Base-by-base conservation (phyloP, 192 early-diverging fungal genomes). In the Podila clonocystis region DNA sequence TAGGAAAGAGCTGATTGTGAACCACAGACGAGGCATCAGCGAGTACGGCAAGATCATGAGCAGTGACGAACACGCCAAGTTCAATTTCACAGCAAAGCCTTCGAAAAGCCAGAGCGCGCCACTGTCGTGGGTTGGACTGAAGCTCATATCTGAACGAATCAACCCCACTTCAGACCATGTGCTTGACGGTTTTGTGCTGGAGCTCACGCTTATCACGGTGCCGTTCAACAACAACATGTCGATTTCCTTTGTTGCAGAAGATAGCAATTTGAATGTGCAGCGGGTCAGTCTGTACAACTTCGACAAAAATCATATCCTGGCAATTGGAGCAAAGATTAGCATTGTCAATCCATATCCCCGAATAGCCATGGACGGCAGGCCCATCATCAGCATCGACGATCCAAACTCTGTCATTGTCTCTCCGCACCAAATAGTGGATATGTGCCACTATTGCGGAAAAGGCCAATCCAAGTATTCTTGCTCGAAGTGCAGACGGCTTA, bases 351-450 rank as follows among this genome's bases (percentile, higher is more conserved):
- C 69, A 57, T 70, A 70, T 48, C 62, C 65, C 49, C 58, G 70
- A 72, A 72, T 63, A 64, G 70, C 70, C 70, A 72, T 65, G 70
- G 70, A 72, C 70, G 70, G 70, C 62, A 72, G 34, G 36, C 70
- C 70, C 70, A 2, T 72, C 62, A 72, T 72, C 70, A 72, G 70
- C 59, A 48, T 72, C 63, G 70, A 72, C 36, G 70, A 72, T 72
- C 70, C 70, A 72, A 72, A 72, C 70, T 72, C 70, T 72, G 41
- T 72, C 70, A 72, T 72, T 19, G 55, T 72, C 62, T 72, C 70
- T 72, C 70, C 62, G 70, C 62, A 58, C 12, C 70, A 72, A 72
- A 72, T 72, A 65, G 70, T 65, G 62, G 62, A 72, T 65, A 72
- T 72, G 70, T 72, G 70, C 70, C 70, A 72, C 62, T 65, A 65